Base-by-base conservation (phyloP, 2,329 filamentous ascomycete species). In the Fusarium anguioides region DNA sequence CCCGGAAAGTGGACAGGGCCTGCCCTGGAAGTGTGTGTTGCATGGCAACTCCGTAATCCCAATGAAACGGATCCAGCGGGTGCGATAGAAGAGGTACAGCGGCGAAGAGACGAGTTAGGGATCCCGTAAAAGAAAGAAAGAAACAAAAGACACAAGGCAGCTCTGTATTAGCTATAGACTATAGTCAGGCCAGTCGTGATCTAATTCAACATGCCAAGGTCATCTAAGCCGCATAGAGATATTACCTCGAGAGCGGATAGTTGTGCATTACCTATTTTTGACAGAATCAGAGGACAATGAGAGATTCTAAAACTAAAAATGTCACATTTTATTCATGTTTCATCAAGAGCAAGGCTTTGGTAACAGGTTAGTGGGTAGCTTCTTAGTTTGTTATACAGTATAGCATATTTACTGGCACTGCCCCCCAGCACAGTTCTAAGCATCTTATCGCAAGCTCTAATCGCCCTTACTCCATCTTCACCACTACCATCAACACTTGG, bases 11-110 rank as follows among this genome's bases (percentile, higher is more conserved):
- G 95, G 95, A 91, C 96, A 85, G 88, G 88, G 52, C 84, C 85
- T 42, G 94, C 94, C 5, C 80, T 97, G 44, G 91, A 96, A 29
- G 82, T 94, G 6, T 91, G 93, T 62, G 87, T 96, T 78, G 89
- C 89, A 62, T 98, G 94, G 94, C 96, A 98, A 78, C 84, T 98
- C 50, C 86, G 92, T 35, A 88, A 98, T 74, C 93, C 94, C 0
- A 83, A 83, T 6, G 82, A 81, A 57, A 86, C 84, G 5, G 90
- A 94, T 63, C 78, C 82, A 8, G 72, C 80, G 8, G 85, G 81
- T 4, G 89, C 85, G 2, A 79, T 93, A 51, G 84, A 89, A 44
- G 87, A 89, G 72, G 84, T 93, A 23, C 77, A 79, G 44, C 76
- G 72, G 52, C 82, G 79, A 64, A 83, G 79, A 60, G 76, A 80